phyloP scores from a whole-genome alignment of 108 stramenopile species.

The Nitzschia palea region DNA sequence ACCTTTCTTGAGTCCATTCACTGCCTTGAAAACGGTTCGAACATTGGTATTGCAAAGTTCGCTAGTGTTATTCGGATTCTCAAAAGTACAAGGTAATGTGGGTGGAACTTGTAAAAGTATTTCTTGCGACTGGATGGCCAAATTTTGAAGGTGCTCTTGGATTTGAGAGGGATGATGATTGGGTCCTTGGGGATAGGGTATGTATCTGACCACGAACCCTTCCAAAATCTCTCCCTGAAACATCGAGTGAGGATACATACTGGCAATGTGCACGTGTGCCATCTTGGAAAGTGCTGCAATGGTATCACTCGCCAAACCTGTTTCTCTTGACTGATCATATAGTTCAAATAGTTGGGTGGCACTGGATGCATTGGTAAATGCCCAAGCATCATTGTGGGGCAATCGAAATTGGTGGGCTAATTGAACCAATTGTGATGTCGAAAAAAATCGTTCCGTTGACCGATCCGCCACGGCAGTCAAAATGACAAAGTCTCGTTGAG shows the following conservation, averaged over 20 bases:
- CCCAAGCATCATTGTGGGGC: conserved; percentile 87
- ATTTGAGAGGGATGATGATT: conserved; percentile 11
- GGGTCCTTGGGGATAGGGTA: conserved; percentile 25
- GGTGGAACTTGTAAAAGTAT: conserved; percentile 42
- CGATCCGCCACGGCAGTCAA: conserved; percentile 79
- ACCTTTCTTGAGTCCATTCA: not conserved
- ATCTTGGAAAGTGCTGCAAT: conserved; percentile 41
- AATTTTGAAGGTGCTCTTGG: conserved; percentile 19
- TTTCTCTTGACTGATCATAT: conserved; percentile 67
- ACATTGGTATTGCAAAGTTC: conserved; percentile 2
- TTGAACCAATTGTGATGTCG: conserved; percentile 57
- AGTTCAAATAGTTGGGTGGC: conserved; percentile 51
- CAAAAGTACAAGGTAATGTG: conserved; percentile 7
- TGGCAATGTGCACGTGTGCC: conserved; percentile 42
- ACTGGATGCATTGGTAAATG: conserved; percentile 38
- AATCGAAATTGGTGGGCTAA: conserved; percentile 71
- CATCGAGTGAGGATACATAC: conserved; percentile 65
- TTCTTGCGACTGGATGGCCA: conserved; percentile 28
- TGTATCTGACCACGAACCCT: conserved; percentile 81
- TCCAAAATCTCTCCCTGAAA: conserved; percentile 84
- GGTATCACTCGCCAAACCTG: conserved; percentile 58
- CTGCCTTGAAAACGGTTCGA: not conserved
- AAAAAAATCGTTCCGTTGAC: conserved; percentile 50
- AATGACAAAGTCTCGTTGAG: conserved; percentile 73
- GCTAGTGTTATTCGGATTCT: not conserved